Percentiles rank a stretch among this genome's conserved stretches.
Evolutionary conservation across 768 basidiomycete genomes (phyloP).

Genomic region (Galerina sulciceps): DNA sequence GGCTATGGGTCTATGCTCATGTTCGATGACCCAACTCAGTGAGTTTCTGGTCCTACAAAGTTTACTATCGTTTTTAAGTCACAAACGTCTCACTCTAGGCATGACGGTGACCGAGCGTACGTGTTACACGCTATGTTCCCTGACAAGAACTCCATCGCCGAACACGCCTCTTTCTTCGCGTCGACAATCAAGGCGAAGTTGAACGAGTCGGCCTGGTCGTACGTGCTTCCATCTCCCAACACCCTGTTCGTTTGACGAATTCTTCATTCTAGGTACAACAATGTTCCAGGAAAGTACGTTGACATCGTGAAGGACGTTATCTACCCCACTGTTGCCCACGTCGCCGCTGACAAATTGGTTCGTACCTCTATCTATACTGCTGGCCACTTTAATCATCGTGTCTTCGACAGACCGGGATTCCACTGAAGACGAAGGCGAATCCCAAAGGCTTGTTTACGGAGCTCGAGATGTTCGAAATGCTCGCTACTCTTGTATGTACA

Average conservation of each 20-base stretch:
- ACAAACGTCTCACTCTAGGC: constrained; percentile 20
- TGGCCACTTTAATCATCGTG: neutral
- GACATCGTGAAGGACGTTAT: constrained; percentile 55
- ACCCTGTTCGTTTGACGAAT: neutral
- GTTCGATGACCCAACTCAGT: constrained; percentile 39
- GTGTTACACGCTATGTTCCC: constrained; percentile 41
- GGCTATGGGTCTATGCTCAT: constrained; percentile 46
- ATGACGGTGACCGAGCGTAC: constrained; percentile 32
- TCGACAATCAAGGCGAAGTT: constrained; percentile 31
- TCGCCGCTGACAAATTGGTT: constrained; percentile 33
- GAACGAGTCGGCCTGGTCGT: constrained; percentile 29
- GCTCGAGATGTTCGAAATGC: constrained; percentile 51
- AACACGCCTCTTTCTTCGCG: constrained; percentile 33
- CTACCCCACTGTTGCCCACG: constrained; percentile 45
- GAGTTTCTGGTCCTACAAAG: neutral
- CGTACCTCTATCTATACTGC: neutral
- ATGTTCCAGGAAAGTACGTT: constrained; percentile 38
- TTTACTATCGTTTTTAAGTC: neutral
- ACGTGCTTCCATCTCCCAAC: neutral
- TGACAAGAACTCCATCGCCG: constrained; percentile 29
- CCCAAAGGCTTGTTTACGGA: constrained; percentile 49
- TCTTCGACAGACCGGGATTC: constrained; percentile 41
- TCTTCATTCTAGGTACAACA: constrained; percentile 24
- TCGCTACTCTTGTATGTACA: constrained; percentile 34
- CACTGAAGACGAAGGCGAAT: constrained; percentile 49